Evolutionary conservation across 192 early-diverging fungal genomes (phyloP), one percentile per base, ranked within the genome.

Genomic region (Rhizophagus clarus): DNA sequence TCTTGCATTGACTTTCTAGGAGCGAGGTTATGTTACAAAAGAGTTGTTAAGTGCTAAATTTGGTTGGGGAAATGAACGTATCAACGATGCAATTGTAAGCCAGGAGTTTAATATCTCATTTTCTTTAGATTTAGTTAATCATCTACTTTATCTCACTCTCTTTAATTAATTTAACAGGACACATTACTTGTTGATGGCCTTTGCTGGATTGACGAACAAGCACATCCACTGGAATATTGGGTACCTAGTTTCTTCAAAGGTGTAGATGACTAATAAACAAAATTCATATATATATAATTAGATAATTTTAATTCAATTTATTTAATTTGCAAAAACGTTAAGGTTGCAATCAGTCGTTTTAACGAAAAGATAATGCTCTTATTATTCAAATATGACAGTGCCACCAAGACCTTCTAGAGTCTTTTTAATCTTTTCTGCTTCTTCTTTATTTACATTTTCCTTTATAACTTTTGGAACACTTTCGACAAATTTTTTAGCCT

Each of bases 401-500:
- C 96, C 98, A 61, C 98, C 98, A 66, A 97, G 77, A 26, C 93
- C 94, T 83, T 99, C 96, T 68, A 99, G 88, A 47, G 91, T 87
- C 90, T 95, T 94, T 92, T 99, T 97, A 81, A 98, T 91, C 92
- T 98, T 98, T 84, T 97, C 97, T 28, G 98, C 98, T 84, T 98
- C 98, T 61, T 95, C 97, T 90, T 97, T 99, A 83, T 88, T 85
- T 47, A 90, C 92, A 72, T 86, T 85, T 79, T 99, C 96, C 87
- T 94, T 95, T 83, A 99, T 88, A 76, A 97, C 93, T 90, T 99
- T 99, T 84, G 98, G 98, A 78, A 91, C 96, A 79, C 94, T 89
- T 88, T 99, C 98, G 34, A 98, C 97, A 88, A 99, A 98, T 90
- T 99, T 99, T 91, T 99, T 99, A 82, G 98, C 98, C 91, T 94